Evolutionary conservation across 108 stramenopile genomes (phyloP).

Genomic region (Aurantiochytrium sp.): DNA sequence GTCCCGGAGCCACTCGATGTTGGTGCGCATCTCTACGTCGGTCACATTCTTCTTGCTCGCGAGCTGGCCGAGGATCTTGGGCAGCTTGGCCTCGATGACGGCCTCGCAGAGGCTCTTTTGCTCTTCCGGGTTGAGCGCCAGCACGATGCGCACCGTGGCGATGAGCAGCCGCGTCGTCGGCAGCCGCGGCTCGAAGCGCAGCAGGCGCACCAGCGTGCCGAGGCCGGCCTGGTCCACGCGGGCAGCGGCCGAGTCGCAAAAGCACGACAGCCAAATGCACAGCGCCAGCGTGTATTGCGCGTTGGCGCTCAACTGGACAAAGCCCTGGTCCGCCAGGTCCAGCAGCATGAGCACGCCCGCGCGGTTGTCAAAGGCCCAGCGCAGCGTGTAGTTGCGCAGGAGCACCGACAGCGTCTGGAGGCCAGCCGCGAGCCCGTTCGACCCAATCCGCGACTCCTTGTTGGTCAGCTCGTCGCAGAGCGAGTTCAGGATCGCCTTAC

Average conservation of each 20-base stretch:
- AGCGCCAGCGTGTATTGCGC: background rate
- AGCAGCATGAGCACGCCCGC: background rate
- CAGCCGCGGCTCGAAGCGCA: background rate
- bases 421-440: background rate
- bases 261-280: slow-evolving; percentile 25
- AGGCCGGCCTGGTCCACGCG: slow-evolving; percentile 14
- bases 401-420: slow-evolving; percentile 11
- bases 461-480: background rate
- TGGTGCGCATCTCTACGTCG: background rate
- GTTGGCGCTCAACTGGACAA: background rate
- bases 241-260: background rate
- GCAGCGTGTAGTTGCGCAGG: background rate
- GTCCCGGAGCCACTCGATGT: background rate
- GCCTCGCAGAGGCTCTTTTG: background rate
- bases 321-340: background rate
- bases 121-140: background rate
- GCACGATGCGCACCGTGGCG: background rate
- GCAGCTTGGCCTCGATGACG: slow-evolving; percentile 12
- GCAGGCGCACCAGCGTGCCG: background rate
- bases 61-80: slow-evolving; percentile 3
- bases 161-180: background rate
- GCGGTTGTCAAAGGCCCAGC: background rate
- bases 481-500: background rate
- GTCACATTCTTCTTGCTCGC: background rate
- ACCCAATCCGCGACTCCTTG: background rate